Conservation (phyloP, 345 rosid species). For the Eutrema yunnanense region DNA sequence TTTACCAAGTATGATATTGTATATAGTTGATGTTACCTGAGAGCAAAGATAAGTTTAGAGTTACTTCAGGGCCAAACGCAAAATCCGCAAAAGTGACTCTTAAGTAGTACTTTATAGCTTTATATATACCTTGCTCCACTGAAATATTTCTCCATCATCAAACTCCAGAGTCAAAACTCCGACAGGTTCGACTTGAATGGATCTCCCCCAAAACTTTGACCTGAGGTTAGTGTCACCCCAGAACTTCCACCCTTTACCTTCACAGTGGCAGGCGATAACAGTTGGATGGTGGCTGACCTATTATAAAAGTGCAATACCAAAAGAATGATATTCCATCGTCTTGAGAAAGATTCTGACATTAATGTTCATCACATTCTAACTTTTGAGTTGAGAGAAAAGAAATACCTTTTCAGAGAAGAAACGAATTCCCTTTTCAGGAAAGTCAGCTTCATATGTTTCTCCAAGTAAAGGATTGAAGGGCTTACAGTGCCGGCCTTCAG, state of each 20-base stretch:
- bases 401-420: conserved; percentile 98
- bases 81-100: not conserved
- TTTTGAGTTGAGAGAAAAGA: conserved; percentile 7
- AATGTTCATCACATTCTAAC: not conserved
- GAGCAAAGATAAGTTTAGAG: conserved; percentile 12
- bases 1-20: conserved; percentile 91
- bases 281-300: conserved; percentile 99
- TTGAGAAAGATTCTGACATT: not conserved
- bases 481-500: conserved; percentile 93
- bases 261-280: conserved; percentile 90
- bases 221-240: conserved; percentile 94
- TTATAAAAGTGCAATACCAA: conserved; percentile 18
- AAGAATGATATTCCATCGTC: not conserved
- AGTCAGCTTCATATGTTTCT: conserved; percentile 97
- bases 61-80: conserved; percentile 13
- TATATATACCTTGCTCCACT: conserved; percentile 83
- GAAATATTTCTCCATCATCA: conserved; percentile 94
- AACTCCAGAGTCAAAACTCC: conserved; percentile 82
- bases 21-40: conserved; percentile 87
- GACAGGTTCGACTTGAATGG: conserved; percentile 96
- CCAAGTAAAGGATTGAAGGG: conserved; percentile 98
- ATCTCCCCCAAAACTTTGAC: conserved; percentile 96
- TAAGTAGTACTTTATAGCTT: not conserved
- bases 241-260: conserved; percentile 98
- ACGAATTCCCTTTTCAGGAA: conserved; percentile 79